Conservation (phyloP, 805 yeast species). For the Komagataella pastoris region DNA sequence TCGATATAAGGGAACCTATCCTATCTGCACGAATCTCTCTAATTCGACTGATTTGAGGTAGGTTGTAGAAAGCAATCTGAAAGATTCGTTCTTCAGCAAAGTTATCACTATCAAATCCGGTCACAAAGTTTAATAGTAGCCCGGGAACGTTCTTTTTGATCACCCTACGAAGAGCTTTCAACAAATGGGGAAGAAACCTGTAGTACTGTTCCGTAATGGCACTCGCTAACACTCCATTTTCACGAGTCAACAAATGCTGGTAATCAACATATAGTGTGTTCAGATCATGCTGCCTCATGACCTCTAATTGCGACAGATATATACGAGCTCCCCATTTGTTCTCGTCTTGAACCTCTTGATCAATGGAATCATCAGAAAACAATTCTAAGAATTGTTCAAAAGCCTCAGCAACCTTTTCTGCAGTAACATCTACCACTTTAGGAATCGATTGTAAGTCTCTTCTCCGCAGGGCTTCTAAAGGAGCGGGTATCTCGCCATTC, state of each 20-base stretch:
- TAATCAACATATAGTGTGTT: conserved; percentile 79
- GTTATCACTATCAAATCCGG: conserved; percentile 12
- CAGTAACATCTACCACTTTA: conserved; percentile 81
- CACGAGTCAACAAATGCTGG: conserved; percentile 59
- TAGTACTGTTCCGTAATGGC: conserved; percentile 89
- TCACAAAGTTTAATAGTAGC: conserved; percentile 32
- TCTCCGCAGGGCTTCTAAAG: conserved; percentile 26
- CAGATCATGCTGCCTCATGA: conserved; percentile 65
- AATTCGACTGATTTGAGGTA: conserved; percentile 72
- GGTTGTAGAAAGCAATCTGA: conserved; percentile 78
- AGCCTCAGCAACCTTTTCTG: conserved; percentile 85
- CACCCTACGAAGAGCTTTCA: conserved; percentile 59
- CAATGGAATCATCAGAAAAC: conserved; percentile 21
- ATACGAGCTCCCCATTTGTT: conserved; percentile 37
- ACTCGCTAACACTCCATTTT: conserved; percentile 76
- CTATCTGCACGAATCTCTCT: conserved; percentile 85
- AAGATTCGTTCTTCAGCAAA: conserved; percentile 58
- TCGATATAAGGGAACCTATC: conserved; percentile 72
- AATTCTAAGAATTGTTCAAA: conserved; percentile 75
- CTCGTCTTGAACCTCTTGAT: conserved; percentile 17
- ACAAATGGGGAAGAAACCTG: conserved; percentile 78
- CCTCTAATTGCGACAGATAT: conserved; percentile 69
- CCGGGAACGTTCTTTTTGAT: conserved; percentile 68
- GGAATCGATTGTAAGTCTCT: conserved; percentile 60
- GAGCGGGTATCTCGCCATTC: conserved; percentile 14